Evolutionary conservation across 2,329 filamentous ascomycete genomes (phyloP), one percentile per base, ranked within the genome.

Genomic region (Chrysosphaeria jannelii): DNA sequence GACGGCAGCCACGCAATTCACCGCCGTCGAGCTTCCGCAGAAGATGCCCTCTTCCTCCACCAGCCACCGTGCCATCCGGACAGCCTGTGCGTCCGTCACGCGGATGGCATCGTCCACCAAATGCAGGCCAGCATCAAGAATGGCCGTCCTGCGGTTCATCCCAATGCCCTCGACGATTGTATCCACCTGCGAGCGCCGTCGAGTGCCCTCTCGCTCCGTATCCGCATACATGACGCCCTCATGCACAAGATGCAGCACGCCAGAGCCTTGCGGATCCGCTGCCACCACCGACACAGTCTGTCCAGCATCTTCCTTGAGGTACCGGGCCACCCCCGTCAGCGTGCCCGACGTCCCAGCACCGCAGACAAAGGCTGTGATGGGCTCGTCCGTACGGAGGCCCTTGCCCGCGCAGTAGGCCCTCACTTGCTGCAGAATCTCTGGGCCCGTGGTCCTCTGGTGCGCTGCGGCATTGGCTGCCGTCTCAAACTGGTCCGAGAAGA

Each of bases 401-500:
- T 15, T 20, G 17, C 4, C n/a, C 12, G 4, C 15, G 15, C 11
- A 12, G 9, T 26, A 25, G 8, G 22, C 23, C 9, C 51, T 56
- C 5, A 71, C 72, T 46, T 97, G 85, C 1, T 50, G 46, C 35
- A 60, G 70, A 32, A 97, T 85, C 47, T 97, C 85, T 0, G 81
- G 85, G 0, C 85, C 85, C 0, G 85, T 97, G 9, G 63, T 60
- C 11, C 56, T 50, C 35, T 68, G 64, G 46, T 97, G 85, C 2
- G 85, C 79, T 21, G 57, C 53, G 57, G 70, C 90, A 44, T 97
- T 97, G 15, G 78, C 74, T 23, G 62, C 51, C 13, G 71, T 81
- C 47, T 97, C 85, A 39, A 97, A 97, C 40, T 97, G 85, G 42
- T 97, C 74, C 1, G 81, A 78, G 40, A 93, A 97, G 45, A 89